These are phyloP conservation scores for Ananas comosus DNA, from an alignment of 176 grass and related monocot species.

Conservation along the genomic window DNA sequence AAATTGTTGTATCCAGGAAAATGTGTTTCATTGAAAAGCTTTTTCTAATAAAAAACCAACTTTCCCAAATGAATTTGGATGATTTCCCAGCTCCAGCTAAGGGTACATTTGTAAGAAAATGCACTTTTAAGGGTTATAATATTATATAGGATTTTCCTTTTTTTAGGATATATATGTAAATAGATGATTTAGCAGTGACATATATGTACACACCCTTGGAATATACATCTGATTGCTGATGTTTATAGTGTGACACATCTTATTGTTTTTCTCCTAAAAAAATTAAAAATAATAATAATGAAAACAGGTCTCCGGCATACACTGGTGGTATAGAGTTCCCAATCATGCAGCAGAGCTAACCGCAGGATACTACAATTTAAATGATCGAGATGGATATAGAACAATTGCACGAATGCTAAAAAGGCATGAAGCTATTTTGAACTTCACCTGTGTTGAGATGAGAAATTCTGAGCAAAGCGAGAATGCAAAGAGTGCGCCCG, in stretches of 20 bases:
- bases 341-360: conserved; percentile 89
- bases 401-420: conserved; percentile 66
- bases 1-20: neutral
- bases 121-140: no score
- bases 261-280: neutral
- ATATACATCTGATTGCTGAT: neutral
- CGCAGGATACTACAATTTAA: conserved; percentile 71
- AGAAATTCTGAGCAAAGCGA: conserved; percentile 47
- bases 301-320: conserved; percentile 80
- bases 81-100: no score
- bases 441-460: conserved; percentile 96
- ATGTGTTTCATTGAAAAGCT: no score
- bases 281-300: no score
- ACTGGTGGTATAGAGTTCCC: conserved; percentile 79
- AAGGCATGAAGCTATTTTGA: conserved; percentile 50
- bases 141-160: no score
- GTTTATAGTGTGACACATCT: neutral
- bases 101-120: no score
- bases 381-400: conserved; percentile 70
- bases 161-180: no score
- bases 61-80: no score
- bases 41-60: no score
- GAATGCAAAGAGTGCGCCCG: conserved; percentile 53
- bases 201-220: neutral
- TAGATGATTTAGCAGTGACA: no score